Evolutionary conservation across 495 filamentous ascomycete species (phyloP), one percentile per base, ranked within the genome.

Genomic region (Tuber magnatum): DNA sequence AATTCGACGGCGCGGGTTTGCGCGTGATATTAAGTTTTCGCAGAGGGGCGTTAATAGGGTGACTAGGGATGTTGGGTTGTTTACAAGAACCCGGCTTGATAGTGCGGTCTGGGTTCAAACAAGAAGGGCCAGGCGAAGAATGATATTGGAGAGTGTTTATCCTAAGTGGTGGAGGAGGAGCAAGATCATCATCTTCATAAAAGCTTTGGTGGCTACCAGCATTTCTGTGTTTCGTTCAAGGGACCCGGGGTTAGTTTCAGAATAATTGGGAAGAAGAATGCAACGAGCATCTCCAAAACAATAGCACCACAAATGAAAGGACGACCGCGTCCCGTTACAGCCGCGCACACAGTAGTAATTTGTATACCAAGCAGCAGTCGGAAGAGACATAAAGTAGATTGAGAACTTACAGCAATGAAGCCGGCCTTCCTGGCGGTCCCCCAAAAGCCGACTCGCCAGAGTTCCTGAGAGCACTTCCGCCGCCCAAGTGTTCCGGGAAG

Each of bases 161-260:
- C 61, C 76, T 75, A n/a, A 79, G 41, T 2, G 77, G 77, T 32
- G 77, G 71, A 3, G 77, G 77, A 39, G 76, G 77, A 28, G 40
- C 69, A 22, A 79, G 39, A 8, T 75, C 73, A 7, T 75, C 77
- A 70, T 75, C 76, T 3, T 72, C 73, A 41, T 71, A 69, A 10
- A 71, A 28, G 7, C 71, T 73, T 46, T 75, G 72, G 24, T 69
- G 73, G 40, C 74, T 48, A 68, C 72, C 75, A 20, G 77, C 42
- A 46, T 76, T 71, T 72, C 73, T 75, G 42, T 74, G 75, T 79
- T 74, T 65, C 40, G n/a, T 38, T 3, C n/a, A 51, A 35, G 18
- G 20, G 61, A 14, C 39, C 69, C 69, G 72, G 76, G 43, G 77
- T 79, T 48, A 79, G 77, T 75, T 79, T 79, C 76, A 75, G 20